Base-by-base conservation (phyloP, 768 basidiomycete species). In the Hygrocybe punicea region DNA sequence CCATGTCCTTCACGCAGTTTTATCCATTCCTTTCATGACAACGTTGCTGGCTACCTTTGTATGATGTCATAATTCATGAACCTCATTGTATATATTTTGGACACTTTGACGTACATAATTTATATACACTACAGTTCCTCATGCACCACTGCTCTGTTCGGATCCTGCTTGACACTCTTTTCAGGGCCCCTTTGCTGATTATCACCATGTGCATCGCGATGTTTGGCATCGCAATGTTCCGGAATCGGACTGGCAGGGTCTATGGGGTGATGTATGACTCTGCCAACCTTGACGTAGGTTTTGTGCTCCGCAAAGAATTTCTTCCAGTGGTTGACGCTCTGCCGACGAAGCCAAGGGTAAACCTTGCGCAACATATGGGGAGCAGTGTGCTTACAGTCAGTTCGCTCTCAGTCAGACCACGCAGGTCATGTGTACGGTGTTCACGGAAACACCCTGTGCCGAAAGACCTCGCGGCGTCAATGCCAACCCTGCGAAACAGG, bases 401-500 rank as follows among this genome's bases (percentile, higher is more conserved):
- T 72, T 98, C 91, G 58, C 75, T 70, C 51, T 87, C 84, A 35
- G 77, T 79, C 62, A 98, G 71, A 14, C 89, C 96, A 60, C 95
- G 86, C 59, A 88, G 76, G 74, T 98, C 95, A 73, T 97, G 89
- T 37, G 94, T 98, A 45, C 84, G 83, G 73, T 98, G 95, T 4
- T 84, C 84, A 63, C 84, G 80, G 77, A 98, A 97, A 69, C 95
- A 98, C 9, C 94, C 94, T 2, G 95, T 98, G 45, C 83, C 91
- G 71, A 93, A 98, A 0, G 94, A 89, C 62, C 95, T 78, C 24
- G 91, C 89, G n/a, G 91, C 93, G 70, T 98, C 94, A 52, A 81
- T 72, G 11, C 95, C 94, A 60, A 91, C 86, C 72, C 90, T 80
- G 64, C 79, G 64, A 56, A 56, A 56, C 59, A 55, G 67, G 57